phyloP scores from a whole-genome alignment of 805 yeast genomes.

The Sugiyamaella smithiae region DNA sequence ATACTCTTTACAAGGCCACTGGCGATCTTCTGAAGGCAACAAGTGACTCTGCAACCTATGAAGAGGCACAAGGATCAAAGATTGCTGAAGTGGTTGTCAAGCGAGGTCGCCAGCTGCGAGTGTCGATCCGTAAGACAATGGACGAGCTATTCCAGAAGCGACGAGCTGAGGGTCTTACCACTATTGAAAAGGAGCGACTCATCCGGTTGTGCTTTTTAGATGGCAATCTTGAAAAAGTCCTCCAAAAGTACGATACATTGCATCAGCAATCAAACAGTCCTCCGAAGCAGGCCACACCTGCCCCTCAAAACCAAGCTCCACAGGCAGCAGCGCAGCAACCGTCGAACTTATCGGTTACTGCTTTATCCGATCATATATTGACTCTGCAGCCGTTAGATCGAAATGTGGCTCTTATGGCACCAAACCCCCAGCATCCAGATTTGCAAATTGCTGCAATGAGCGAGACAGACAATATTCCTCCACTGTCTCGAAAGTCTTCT shows the following conservation, averaged over 20 bases:
- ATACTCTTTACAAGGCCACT: constrained; percentile 25
- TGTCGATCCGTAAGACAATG: constrained; percentile 48
- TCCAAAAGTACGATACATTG: constrained; percentile 27
- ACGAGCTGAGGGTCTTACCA: constrained; percentile 50
- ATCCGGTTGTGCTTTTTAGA: constrained; percentile 67
- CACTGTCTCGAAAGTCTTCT: constrained; percentile 27
- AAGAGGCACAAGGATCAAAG: constrained; percentile 16
- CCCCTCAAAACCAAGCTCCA: too few species aligned
- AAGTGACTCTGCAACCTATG: constrained; percentile 9
- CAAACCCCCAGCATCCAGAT: constrained; percentile 18
- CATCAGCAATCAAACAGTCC: neutral
- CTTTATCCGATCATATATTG: constrained; percentile 2
- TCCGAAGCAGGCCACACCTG: neutral
- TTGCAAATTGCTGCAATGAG: constrained; percentile 25
- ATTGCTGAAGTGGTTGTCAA: constrained; percentile 33
- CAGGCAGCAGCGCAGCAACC: neutral
- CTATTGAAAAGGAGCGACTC: constrained; percentile 73
- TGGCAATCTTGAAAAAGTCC: constrained; percentile 59
- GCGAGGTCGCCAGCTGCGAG: constrained; percentile 41
- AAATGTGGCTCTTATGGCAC: constrained; percentile 7
- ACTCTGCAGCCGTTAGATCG: constrained; percentile 8
- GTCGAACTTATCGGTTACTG: neutral
- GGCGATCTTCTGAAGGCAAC: constrained; percentile 20
- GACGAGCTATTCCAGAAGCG: constrained; percentile 59
- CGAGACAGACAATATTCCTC: constrained; percentile 10